phyloP scores from a whole-genome alignment of 768 basidiomycete species.

The Roridomyces roridus region DNA sequence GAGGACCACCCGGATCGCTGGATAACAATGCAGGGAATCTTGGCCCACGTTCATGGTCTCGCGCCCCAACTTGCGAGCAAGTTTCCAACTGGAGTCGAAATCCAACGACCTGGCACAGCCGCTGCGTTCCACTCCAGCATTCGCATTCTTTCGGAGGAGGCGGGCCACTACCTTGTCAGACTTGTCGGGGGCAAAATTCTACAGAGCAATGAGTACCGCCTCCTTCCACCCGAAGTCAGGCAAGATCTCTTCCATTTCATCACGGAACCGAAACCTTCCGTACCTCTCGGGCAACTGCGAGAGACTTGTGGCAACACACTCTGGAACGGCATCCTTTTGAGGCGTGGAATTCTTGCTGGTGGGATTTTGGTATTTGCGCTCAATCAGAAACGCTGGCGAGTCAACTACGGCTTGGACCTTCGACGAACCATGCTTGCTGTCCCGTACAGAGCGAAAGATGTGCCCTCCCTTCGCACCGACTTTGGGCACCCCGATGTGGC shows the following conservation, averaged over 20 bases:
- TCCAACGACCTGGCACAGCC: neutral
- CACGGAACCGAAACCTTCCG: conserved; percentile 10
- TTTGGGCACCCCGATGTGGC: conserved; percentile 61
- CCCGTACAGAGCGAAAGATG: conserved; percentile 60
- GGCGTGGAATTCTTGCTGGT: conserved; percentile 50
- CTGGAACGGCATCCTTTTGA: conserved; percentile 47
- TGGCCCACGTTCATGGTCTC: conserved; percentile 34
- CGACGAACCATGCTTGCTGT: conserved; percentile 53
- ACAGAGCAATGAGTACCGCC: conserved; percentile 23
- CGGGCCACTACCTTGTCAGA: conserved; percentile 21
- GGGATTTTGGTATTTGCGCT: conserved; percentile 48
- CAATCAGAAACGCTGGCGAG: conserved; percentile 50
- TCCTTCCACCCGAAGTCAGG: conserved; percentile 24
- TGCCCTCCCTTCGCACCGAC: conserved; percentile 50
- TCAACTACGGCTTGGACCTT: conserved; percentile 55
- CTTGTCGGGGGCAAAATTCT: conserved; percentile 27
- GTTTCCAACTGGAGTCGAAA: conserved; percentile 32
- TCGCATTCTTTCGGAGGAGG: conserved; percentile 26
- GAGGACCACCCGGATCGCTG: conserved; percentile 52
- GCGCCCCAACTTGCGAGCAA: conserved; percentile 9
- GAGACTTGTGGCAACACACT: conserved; percentile 22
- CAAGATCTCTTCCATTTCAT: conserved; percentile 31
- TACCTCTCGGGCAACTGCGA: neutral
- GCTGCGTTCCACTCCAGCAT: conserved; percentile 19
- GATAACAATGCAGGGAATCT: conserved; percentile 44